Conservation (phyloP, 352 stramenopile species). For the Globisporangium barbulae region DNA sequence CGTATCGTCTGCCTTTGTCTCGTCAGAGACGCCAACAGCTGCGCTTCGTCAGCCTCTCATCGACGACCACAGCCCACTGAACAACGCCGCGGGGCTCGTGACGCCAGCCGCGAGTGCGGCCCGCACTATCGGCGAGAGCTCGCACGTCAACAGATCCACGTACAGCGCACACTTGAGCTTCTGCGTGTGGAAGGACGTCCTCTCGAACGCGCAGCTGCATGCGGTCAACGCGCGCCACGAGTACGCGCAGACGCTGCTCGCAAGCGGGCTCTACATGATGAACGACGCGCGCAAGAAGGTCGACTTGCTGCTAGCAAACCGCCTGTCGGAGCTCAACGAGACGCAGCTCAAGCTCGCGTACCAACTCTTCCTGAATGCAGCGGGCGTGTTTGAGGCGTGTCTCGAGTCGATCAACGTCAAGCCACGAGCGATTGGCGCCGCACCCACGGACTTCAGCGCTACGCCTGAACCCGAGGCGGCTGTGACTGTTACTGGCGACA, state of each 20-base stretch:
- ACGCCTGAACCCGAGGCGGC: slow-evolving; percentile 6
- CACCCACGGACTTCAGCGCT: slow-evolving; percentile 28
- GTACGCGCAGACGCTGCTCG: slow-evolving; percentile 49
- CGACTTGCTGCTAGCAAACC: slow-evolving; percentile 34
- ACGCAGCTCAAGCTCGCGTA: slow-evolving; percentile 69
- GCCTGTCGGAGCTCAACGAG: slow-evolving; percentile 47
- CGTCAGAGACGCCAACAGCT: slow-evolving; percentile 13
- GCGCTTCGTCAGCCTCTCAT: slow-evolving; percentile 44
- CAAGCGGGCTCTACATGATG: slow-evolving; percentile 41
- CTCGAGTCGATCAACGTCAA: slow-evolving; percentile 35
- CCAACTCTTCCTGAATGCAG: slow-evolving; percentile 54
- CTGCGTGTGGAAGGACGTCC: slow-evolving; percentile 54
- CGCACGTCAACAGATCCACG: background rate
- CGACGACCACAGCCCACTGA: slow-evolving; percentile 19
- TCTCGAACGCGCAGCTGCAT: slow-evolving; percentile 40
- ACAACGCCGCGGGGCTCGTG: slow-evolving; percentile 1
- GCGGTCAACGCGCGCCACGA: slow-evolving; percentile 53
- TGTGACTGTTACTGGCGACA: background rate
- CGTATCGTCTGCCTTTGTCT: background rate
- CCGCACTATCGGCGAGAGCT: background rate
- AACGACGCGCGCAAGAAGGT: slow-evolving; percentile 38
- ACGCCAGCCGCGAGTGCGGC: background rate
- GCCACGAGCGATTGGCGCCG: slow-evolving; percentile 30
- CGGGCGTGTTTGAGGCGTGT: slow-evolving; percentile 51
- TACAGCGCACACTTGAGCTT: slow-evolving; percentile 43